phyloP scores from a whole-genome alignment of 345 rosid genomes.

The Excoecaria agallocha region DNA sequence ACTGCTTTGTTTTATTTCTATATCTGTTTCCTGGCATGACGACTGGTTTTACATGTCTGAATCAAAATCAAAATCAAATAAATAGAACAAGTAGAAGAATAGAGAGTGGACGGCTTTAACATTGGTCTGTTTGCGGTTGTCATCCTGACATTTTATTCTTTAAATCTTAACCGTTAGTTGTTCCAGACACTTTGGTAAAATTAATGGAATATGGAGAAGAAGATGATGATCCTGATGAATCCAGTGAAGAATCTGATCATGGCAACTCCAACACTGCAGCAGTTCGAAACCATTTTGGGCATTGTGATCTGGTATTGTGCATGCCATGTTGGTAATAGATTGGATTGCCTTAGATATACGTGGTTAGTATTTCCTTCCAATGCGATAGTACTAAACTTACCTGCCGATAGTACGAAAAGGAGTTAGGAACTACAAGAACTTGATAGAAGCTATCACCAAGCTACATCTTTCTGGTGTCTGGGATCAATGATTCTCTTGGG shows the following conservation, averaged over 20 bases:
- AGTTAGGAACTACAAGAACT: too few relatives aligned
- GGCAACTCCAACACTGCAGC: conserved; percentile 21
- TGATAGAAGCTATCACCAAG: not conserved
- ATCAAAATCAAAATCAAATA: not conserved
- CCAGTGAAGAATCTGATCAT: conserved; percentile 23
- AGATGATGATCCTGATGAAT: conserved; percentile 57
- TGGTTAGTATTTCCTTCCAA: not conserved
- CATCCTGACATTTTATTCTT: not conserved
- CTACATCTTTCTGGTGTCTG: not conserved
- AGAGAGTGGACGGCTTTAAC: not conserved
- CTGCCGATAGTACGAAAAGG: too few relatives aligned
- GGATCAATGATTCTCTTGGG: not conserved
- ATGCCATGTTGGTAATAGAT: not conserved
- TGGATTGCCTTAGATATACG: not conserved
- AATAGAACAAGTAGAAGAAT: not conserved
- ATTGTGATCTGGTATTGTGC: conserved; percentile 21
- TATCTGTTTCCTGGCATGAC: not conserved
- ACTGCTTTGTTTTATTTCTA: not conserved
- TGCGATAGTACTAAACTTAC: too few relatives aligned
- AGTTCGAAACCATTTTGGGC: conserved; percentile 62
- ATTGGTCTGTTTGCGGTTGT: not conserved
- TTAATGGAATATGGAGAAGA: conserved; percentile 81
- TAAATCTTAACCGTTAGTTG: conserved; percentile 6
- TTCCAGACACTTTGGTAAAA: conserved; percentile 77
- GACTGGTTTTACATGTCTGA: not conserved